Percentiles rank a stretch among this genome's conserved stretches.
Evolutionary conservation across 306 rosid genomes (phyloP).

Genomic region (Arachis hypogaea): DNA sequence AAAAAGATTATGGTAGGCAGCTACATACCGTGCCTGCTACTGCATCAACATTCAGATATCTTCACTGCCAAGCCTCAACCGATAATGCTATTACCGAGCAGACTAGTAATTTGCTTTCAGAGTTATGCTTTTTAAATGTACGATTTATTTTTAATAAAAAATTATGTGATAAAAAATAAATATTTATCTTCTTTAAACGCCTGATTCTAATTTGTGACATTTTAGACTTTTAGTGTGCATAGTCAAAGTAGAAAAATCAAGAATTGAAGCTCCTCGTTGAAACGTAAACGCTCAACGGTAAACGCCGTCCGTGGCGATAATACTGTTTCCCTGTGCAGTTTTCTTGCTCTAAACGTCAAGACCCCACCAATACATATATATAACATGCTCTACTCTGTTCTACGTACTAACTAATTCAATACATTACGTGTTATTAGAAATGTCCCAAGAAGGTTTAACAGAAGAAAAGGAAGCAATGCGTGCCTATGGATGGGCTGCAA

Average conservation of each 20-base stretch:
- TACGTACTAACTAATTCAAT: neutral
- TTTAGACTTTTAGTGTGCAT: no score
- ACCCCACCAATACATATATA: neutral
- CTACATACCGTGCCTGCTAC: neutral
- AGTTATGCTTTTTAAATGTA: no score
- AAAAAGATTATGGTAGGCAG: neutral
- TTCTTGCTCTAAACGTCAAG: neutral
- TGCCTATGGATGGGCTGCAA: constrained; percentile 40
- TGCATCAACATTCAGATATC: constrained; percentile 6
- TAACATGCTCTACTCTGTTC: neutral
- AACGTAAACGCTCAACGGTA: neutral
- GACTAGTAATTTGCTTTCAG: no score
- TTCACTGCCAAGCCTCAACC: constrained; percentile 2
- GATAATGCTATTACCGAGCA: neutral
- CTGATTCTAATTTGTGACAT: no score
- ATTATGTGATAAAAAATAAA: no score
- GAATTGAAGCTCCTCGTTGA: neutral
- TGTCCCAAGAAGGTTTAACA: neutral
- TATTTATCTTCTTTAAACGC: no score
- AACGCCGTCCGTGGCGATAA: neutral
- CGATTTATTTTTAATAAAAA: no score
- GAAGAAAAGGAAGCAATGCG: neutral
- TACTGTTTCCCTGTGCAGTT: neutral
- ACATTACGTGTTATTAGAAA: neutral
- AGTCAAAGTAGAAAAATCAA: no score